These are phyloP conservation scores for Venturia nashicola DNA, from an alignment of 2,329 filamentous ascomycete species.

Conservation along the genomic window DNA sequence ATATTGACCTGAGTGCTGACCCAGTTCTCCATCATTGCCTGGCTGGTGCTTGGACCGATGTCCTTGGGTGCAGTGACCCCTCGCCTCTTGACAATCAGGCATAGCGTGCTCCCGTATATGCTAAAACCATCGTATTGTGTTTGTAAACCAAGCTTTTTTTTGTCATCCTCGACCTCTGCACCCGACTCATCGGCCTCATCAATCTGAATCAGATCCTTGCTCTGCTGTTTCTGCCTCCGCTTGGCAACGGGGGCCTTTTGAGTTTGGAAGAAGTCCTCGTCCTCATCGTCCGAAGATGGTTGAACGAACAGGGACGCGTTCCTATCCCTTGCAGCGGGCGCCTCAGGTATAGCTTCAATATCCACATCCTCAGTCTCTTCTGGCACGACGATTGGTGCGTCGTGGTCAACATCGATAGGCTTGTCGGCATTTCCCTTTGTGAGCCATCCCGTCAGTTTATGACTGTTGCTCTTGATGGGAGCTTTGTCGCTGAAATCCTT, in stretches of 20 bases:
- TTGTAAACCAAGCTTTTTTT: conserved; percentile 81
- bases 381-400: conserved; percentile 36
- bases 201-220: background rate
- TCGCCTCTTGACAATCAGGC: conserved; percentile 71
- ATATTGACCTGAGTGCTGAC: conserved; percentile 28
- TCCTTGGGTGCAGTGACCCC: conserved; percentile 20
- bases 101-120: conserved; percentile 87
- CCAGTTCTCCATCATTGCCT: conserved; percentile 30
- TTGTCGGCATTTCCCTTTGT: conserved; percentile 27
- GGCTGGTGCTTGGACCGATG: conserved; percentile 18
- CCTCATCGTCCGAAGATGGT: conserved; percentile 12
- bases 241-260: background rate
- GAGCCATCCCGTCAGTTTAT: conserved; percentile 35
- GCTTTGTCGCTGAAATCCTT: conserved; percentile 50
- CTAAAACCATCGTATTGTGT: conserved; percentile 91
- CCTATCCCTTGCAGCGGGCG: conserved; percentile 14
- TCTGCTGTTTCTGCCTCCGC: background rate
- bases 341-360: conserved; percentile 22
- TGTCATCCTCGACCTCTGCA: conserved; percentile 46
- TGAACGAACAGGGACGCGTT: conserved; percentile 5
- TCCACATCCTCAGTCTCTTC: conserved; percentile 47
- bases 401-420: conserved; percentile 28
- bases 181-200: conserved; percentile 3
- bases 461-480: conserved; percentile 31
- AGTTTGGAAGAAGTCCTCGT: conserved; percentile 11